A percentile compares a stretch with the other conserved stretches of the same genome.
phyloP scores from a whole-genome alignment of 345 rosid genomes.

The Carallia pectinifolia region DNA sequence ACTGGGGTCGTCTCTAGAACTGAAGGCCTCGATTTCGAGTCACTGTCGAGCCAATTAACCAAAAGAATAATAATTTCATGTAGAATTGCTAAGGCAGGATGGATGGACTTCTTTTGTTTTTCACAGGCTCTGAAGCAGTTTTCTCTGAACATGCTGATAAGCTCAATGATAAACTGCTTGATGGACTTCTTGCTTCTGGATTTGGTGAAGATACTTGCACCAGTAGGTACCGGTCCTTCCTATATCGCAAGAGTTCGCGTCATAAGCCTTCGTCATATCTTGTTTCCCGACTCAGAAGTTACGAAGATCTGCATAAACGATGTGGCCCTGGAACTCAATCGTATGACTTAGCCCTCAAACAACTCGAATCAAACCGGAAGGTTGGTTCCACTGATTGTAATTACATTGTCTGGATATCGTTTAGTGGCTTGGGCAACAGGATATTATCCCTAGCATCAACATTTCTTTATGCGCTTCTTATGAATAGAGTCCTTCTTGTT shows the following conservation, averaged over 20 bases:
- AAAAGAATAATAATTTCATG: no score
- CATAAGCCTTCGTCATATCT: conserved; percentile 29
- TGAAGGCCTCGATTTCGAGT: no score
- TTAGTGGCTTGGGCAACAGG: conserved; percentile 31
- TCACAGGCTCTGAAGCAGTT: conserved; percentile 3
- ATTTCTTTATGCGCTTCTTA: conserved; percentile 29
- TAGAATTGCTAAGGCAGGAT: no score
- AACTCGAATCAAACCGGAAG: conserved; percentile 11
- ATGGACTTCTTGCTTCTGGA: conserved; percentile 28
- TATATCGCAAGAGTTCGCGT: conserved; percentile 17
- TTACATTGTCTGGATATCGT: conserved; percentile 30
- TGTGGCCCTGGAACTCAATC: conserved; percentile 21
- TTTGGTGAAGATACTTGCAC: conserved; percentile 20
- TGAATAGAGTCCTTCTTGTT: conserved; percentile 29
- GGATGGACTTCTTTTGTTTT: not conserved
- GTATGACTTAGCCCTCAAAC: conserved; percentile 16
- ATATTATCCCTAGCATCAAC: conserved; percentile 27
- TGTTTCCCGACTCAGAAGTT: conserved; percentile 20
- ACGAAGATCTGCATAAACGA: conserved; percentile 27
- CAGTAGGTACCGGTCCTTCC: conserved; percentile 19
- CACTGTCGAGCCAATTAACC: no score
- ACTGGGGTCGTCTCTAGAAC: no score
- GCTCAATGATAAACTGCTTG: conserved; percentile 21
- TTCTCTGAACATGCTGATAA: not conserved
- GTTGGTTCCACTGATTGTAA: conserved; percentile 18